Evolutionary conservation across 1,139 yeast species (phyloP).

Genomic region (Nematodospora anomalae): DNA sequence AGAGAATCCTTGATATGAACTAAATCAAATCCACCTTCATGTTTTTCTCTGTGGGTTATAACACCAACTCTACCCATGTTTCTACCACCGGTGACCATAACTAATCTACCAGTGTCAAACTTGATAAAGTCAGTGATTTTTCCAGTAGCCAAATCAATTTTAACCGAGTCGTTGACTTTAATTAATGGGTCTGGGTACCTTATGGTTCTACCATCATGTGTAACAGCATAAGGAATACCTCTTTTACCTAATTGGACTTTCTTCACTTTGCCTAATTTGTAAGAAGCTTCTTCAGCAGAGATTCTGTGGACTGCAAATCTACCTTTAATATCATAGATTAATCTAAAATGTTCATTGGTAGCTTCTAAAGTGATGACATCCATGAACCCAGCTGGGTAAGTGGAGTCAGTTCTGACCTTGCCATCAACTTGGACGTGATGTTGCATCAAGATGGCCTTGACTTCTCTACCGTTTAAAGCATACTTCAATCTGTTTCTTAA

Average conservation of each 20-base stretch:
- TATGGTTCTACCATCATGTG: slow-evolving; percentile 99
- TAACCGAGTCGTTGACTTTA: slow-evolving; percentile 96
- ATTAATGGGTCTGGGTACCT: slow-evolving; percentile 98
- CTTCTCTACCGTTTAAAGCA: slow-evolving; percentile 98
- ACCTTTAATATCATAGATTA: slow-evolving; percentile 96
- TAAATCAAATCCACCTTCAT: slow-evolving; percentile 99
- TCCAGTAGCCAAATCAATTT: slow-evolving; percentile 94
- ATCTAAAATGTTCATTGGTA: slow-evolving; percentile 99
- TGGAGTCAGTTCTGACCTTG: slow-evolving; percentile 76
- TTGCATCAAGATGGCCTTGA: slow-evolving; percentile 96
- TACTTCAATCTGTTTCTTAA: slow-evolving; percentile 98
- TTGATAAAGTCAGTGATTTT: slow-evolving; percentile 89
- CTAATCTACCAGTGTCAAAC: slow-evolving; percentile 94
- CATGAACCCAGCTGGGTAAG: slow-evolving; percentile 99
- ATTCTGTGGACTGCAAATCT: slow-evolving; percentile 99
- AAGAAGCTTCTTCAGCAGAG: slow-evolving; percentile 96
- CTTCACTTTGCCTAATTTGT: slow-evolving; percentile 97
- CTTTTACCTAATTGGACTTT: slow-evolving; percentile 97
- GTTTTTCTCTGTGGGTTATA: slow-evolving; percentile 97
- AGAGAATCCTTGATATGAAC: slow-evolving; percentile 97
- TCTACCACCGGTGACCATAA: slow-evolving; percentile 99
- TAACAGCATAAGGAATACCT: slow-evolving; percentile 96
- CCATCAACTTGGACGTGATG: slow-evolving; percentile 88
- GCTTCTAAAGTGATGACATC: slow-evolving; percentile 96
- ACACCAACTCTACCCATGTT: slow-evolving; percentile 99